Percentiles rank a stretch among this genome's conserved stretches.
Conservation (phyloP, 2,329 filamentous ascomycete genomes). For the Exophiala alcalophila region DNA sequence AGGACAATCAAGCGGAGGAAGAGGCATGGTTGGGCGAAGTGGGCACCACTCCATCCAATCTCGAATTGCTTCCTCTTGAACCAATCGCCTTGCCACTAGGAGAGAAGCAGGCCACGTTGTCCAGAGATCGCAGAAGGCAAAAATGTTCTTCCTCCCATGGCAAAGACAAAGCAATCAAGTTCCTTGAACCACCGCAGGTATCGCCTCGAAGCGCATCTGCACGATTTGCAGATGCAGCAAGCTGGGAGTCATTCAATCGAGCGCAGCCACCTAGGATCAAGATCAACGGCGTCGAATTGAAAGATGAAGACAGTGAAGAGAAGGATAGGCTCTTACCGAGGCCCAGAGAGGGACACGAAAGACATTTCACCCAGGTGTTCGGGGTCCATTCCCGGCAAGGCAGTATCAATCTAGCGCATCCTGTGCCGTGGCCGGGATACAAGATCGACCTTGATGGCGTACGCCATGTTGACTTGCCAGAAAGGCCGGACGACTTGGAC, state of each 20-base stretch:
- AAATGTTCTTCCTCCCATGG: background rate
- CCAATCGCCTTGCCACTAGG: constrained; percentile 8
- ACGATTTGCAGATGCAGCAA: background rate
- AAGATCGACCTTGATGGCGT: constrained; percentile 25
- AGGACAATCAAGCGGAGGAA: no score
- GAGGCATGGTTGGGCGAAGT: no score
- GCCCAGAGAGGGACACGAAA: constrained; percentile 21
- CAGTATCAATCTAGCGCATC: constrained; percentile 19
- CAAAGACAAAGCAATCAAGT: background rate
- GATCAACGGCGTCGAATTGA: constrained; percentile 10
- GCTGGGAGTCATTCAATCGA: background rate
- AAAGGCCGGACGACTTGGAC: constrained; percentile 40
- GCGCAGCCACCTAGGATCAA: constrained; percentile 1
- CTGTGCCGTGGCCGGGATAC: constrained; percentile 2
- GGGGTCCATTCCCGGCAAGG: constrained; percentile 22
- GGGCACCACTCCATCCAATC: no score
- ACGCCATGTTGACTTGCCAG: constrained; percentile 28
- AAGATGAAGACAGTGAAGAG: constrained; percentile 14
- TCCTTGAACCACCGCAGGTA: constrained; percentile 10
- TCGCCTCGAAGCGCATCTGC: constrained; percentile 9
- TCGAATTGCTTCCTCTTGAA: constrained; percentile 3
- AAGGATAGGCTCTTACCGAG: constrained; percentile 5
- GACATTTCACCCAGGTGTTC: constrained; percentile 27
- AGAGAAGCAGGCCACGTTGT: constrained; percentile 2
- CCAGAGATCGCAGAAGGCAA: background rate